phyloP scores from a whole-genome alignment of 2,329 filamentous ascomycete genomes.

The Xylogone sp. region DNA sequence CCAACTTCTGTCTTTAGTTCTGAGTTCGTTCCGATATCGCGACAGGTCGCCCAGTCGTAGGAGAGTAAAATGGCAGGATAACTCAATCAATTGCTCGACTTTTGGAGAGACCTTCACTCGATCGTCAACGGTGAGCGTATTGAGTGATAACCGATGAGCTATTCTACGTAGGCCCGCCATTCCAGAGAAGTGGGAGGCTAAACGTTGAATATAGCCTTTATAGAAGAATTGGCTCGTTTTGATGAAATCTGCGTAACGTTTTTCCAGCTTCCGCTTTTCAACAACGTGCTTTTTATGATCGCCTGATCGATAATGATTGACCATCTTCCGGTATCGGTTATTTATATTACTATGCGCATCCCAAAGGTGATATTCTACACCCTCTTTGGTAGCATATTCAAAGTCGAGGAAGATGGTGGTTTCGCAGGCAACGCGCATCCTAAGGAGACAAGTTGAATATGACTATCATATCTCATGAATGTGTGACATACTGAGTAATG shows the following conservation, averaged over 20 bases:
- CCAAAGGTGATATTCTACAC: constrained; percentile 74
- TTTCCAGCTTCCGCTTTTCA: constrained; percentile 73
- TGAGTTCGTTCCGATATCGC: constrained; percentile 75
- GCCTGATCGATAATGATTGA: constrained; percentile 51
- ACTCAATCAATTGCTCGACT: constrained; percentile 47
- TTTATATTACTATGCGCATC: constrained; percentile 74
- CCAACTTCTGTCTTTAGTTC: constrained; percentile 68
- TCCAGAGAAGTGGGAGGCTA: constrained; percentile 56
- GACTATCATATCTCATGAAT: neutral
- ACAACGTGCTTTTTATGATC: constrained; percentile 46
- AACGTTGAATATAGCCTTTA: constrained; percentile 74
- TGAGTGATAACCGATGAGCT: constrained; percentile 24
- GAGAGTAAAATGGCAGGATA: constrained; percentile 77
- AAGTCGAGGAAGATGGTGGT: constrained; percentile 70
- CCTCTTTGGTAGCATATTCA: constrained; percentile 56
- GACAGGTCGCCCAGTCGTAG: constrained; percentile 87
- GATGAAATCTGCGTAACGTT: constrained; percentile 78
- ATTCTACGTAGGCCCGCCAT: constrained; percentile 25
- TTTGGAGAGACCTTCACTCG: constrained; percentile 17
- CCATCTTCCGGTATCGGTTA: constrained; percentile 67
- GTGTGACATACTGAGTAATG: constrained; percentile 22
- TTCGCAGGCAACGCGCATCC: constrained; percentile 56
- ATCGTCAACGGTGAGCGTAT: constrained; percentile 19
- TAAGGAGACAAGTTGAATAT: constrained; percentile 8
- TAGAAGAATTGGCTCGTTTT: constrained; percentile 89